These are phyloP conservation scores for Ganoderma lingzhi DNA, from an alignment of 1,284 basidiomycete genomes.

Conservation along the genomic window DNA sequence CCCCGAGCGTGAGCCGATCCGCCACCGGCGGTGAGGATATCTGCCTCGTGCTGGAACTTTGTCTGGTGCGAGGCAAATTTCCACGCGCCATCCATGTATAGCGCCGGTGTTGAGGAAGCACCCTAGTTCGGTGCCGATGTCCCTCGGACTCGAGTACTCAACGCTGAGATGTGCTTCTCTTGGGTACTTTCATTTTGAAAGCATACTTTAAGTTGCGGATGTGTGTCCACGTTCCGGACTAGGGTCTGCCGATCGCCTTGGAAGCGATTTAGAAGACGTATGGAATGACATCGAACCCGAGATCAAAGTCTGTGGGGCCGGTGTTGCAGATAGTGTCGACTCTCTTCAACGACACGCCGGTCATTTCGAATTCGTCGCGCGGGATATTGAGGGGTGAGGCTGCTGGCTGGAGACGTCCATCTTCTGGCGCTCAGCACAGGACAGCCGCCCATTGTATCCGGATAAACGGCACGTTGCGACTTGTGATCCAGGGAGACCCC, in stretches of 20 bases:
- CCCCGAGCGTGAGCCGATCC: neutral
- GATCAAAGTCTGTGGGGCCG: neutral
- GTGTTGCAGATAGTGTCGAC: neutral
- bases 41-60: neutral
- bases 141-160: neutral
- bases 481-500: neutral
- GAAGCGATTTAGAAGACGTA: neutral
- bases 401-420: too few relatives aligned
- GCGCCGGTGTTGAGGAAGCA: neutral
- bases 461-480: slow-evolving; percentile 2
- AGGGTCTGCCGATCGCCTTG: neutral
- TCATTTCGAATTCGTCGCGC: neutral
- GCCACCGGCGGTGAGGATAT: neutral
- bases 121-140: neutral
- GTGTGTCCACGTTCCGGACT: neutral
- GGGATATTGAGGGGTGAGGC: neutral
- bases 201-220: neutral
- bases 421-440: too few relatives aligned
- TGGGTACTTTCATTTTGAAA: neutral
- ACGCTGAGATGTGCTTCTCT: neutral
- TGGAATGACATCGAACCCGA: neutral
- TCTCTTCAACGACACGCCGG: neutral
- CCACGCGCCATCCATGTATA: neutral
- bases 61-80: neutral
- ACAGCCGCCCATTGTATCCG: neutral